Evolutionary conservation across 345 rosid species (phyloP).

Genomic region (Arabidopsis arenosa): DNA sequence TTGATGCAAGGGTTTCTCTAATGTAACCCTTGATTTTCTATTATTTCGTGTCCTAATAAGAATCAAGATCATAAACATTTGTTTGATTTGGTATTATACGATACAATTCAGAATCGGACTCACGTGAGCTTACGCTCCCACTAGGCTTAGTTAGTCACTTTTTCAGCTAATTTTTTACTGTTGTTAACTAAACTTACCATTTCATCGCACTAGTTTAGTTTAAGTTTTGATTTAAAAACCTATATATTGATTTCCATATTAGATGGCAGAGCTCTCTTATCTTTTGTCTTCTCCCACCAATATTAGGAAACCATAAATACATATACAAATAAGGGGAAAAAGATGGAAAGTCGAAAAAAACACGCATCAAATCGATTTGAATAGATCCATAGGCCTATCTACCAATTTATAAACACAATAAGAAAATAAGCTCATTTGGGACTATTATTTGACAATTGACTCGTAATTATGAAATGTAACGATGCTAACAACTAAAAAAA

Average conservation of each 20-base stretch:
- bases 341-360: background rate
- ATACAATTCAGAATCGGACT: slow-evolving; percentile 16
- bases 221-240: background rate
- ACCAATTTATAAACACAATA: background rate
- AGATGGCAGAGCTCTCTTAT: background rate
- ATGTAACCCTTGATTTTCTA: background rate
- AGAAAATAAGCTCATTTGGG: background rate
- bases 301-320: too few relatives aligned
- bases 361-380: background rate
- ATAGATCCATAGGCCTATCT: background rate
- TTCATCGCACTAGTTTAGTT: background rate
- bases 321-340: too few relatives aligned
- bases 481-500: background rate
- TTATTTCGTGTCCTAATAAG: background rate
- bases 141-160: background rate
- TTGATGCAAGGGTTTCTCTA: background rate
- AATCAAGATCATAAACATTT: slow-evolving; percentile 1
- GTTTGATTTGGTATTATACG: slow-evolving; percentile 3
- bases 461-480: background rate
- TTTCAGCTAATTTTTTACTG: background rate
- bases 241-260: background rate
- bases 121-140: slow-evolving; percentile 26
- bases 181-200: background rate
- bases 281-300: background rate
- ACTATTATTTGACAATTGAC: background rate